These are phyloP conservation scores for Acanthamoeba healyi DNA, from an alignment of 208 protist species.

Conservation along the genomic window DNA sequence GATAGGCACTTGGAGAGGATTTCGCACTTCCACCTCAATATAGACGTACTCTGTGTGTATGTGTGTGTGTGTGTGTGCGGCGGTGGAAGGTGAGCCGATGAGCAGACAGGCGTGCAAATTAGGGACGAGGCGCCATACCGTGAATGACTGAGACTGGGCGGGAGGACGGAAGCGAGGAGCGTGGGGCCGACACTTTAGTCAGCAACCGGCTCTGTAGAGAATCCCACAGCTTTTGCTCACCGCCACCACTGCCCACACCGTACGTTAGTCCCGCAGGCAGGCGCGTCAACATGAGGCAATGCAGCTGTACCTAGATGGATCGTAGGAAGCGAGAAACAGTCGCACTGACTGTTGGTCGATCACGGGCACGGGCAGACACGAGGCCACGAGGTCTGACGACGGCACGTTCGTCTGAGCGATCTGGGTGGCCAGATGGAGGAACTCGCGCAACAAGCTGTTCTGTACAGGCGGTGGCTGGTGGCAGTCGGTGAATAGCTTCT, in stretches of 20 bases:
- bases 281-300: neutral
- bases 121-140: neutral
- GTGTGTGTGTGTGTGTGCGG: neutral
- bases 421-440: slow-evolving; percentile 12
- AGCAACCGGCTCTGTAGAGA: slow-evolving; percentile 6
- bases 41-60: slow-evolving; percentile 40
- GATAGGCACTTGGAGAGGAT: slow-evolving; percentile 52
- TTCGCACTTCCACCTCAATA: slow-evolving; percentile 50
- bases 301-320: neutral
- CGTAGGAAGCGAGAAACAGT: slow-evolving; percentile 15
- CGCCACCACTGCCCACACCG: neutral
- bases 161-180: neutral
- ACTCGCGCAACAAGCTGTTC: slow-evolving; percentile 2
- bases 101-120: too few species aligned
- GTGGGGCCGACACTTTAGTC: neutral
- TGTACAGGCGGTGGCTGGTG: slow-evolving; percentile 17
- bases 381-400: slow-evolving; percentile 11
- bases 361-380: slow-evolving; percentile 19
- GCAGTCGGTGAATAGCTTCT: slow-evolving; percentile 36
- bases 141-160: slow-evolving; percentile 10
- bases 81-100: neutral
- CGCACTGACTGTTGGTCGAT: slow-evolving; percentile 35
- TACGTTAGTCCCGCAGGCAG: neutral
- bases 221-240: neutral
- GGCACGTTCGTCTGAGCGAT: neutral